These are phyloP conservation scores for Paraconiothyrium brasiliense DNA, from an alignment of 2,329 filamentous ascomycete genomes.

Conservation along the genomic window DNA sequence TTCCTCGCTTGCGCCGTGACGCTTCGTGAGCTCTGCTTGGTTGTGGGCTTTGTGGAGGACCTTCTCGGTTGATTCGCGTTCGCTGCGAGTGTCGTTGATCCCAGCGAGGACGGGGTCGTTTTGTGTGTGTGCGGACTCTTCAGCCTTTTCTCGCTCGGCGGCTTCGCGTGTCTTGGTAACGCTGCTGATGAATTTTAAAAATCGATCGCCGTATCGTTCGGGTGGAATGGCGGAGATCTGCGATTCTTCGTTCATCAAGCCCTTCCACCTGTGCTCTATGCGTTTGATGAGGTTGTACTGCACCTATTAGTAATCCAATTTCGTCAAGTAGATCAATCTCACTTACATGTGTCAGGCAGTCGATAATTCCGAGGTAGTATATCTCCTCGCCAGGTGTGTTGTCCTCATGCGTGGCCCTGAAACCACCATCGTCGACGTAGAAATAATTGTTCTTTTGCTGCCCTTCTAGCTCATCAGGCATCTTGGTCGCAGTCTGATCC, in stretches of 20 bases:
- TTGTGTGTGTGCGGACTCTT: conserved; percentile 42
- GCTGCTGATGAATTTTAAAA: conserved; percentile 88
- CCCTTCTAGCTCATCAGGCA: conserved; percentile 84
- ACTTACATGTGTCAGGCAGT: conserved; percentile 95
- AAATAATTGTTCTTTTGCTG: conserved; percentile 79
- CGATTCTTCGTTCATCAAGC: conserved; percentile 80
- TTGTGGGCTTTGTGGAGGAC: conserved; percentile 69
- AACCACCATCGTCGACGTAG: conserved; percentile 92
- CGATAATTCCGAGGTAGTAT: conserved; percentile 98
- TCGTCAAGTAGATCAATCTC: not conserved
- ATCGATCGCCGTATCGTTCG: conserved; percentile 89
- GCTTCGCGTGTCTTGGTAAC: conserved; percentile 92
- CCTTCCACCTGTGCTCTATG: conserved; percentile 97
- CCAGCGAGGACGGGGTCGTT: conserved; percentile 51
- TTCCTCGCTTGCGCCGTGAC: conserved; percentile 58
- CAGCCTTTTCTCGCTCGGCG: conserved; percentile 66
- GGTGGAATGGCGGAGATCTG: conserved; percentile 95
- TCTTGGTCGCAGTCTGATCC: conserved; percentile 80
- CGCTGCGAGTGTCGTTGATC: conserved; percentile 44
- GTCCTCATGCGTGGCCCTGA: conserved; percentile 91
- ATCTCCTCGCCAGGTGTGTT: conserved; percentile 87
- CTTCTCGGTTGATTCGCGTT: conserved; percentile 57
- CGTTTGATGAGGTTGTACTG: conserved; percentile 96
- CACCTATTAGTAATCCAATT: conserved; percentile 33
- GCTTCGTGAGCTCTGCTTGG: conserved; percentile 67